Evolutionary conservation across 495 filamentous ascomycete genomes (phyloP).

Genomic region (Annulohypoxylon nitens): DNA sequence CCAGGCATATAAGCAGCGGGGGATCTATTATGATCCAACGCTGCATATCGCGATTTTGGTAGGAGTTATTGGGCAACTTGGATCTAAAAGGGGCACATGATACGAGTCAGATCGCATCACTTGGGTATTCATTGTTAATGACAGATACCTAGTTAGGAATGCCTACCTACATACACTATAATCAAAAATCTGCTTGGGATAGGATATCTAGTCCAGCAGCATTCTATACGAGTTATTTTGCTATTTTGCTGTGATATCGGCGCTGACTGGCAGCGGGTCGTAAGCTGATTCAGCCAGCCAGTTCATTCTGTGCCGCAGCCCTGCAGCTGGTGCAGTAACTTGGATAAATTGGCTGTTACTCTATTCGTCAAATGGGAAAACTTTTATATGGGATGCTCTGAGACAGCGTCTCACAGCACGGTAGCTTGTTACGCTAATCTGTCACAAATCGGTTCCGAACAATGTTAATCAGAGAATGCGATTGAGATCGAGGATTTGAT

Average conservation of each 20-base stretch:
- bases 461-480: neutral
- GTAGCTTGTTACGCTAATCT: neutral
- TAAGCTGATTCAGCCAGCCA: conserved; percentile 35
- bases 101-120: neutral
- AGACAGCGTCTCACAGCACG: conserved; percentile 25
- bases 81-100: neutral
- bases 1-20: conserved; percentile 5
- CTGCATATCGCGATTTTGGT: conserved; percentile 16
- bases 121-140: conserved; percentile 4
- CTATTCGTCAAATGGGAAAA: conserved; percentile 11
- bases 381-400: neutral
- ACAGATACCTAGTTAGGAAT: neutral
- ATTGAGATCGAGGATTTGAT: neutral
- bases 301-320: conserved; percentile 24
- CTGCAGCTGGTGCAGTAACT: conserved; percentile 4
- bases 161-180: neutral
- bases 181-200: neutral
- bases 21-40: neutral
- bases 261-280: conserved; percentile 20
- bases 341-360: conserved; percentile 12
- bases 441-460: conserved; percentile 29
- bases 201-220: neutral
- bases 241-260: neutral
- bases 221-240: neutral
- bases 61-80: conserved; percentile 12